Base-by-base conservation (phyloP, 495 filamentous ascomycete genomes). In the Penicillium atrosanguineum region DNA sequence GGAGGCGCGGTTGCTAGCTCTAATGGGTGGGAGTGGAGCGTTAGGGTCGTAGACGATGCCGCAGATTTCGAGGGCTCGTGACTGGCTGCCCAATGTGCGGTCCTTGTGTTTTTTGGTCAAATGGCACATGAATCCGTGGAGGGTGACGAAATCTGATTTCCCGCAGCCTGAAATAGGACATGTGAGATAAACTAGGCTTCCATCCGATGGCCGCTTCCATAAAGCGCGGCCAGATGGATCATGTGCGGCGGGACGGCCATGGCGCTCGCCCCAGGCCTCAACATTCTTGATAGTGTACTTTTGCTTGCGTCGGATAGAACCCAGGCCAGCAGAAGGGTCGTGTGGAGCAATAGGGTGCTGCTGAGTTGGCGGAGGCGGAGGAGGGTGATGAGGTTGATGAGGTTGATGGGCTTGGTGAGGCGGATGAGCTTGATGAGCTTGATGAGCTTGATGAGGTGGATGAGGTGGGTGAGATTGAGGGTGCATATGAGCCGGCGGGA, bases 241-340 rank as follows among this genome's bases (percentile, higher is more conserved):
- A 52, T 71, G 70, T n/a, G 73, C 68, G 45, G 73, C 74, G 23
- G 75, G 74, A 46, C 69, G 69, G 44, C 73, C 72, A 56, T 78
- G 74, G 12, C 74, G 73, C 44, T 78, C 74, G 31, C 74, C 74
- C 74, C 74, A 78, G 7, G 74, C 74, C 53, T 78, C 74, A 44
- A 75, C 73, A 44, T 78, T 78, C 59, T 78, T 78, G 59, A 78
- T 78, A 18, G 74, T 78, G 48, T 78, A 78, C 55, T 78, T 78
- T 60, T 78, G 74, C 51, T 78, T 78, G 40, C 72, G 71, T 21
- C 74, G 67, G 52, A 76, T 70, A 1, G 69, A 67, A 20, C 65
- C 69, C 0, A 59, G 49, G 39, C 60, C 65, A 37, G 62, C 59
- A 25, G 60, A 49, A 18, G 60, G 53, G 28, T 75, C 69, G 28